Evolutionary conservation across 768 basidiomycete genomes (phyloP).

Genomic region (Boletus eberwhitei): DNA sequence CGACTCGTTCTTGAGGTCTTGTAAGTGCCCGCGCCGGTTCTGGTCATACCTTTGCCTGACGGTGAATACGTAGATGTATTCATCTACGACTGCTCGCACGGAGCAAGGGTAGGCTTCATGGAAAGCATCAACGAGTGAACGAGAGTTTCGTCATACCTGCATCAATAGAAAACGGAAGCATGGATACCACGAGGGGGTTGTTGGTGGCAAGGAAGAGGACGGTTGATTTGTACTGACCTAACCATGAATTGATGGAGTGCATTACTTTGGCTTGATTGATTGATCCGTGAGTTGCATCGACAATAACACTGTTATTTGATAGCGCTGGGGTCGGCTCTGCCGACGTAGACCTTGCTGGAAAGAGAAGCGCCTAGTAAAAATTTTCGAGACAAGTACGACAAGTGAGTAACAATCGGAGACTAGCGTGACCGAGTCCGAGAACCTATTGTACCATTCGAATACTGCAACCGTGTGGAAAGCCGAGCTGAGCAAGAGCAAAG

Average conservation of each 20-base stretch:
- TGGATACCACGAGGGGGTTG: neutral
- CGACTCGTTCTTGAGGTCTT: conserved; percentile 65
- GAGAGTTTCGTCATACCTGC: neutral
- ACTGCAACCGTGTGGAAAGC: neutral
- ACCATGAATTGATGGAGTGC: too few relatives aligned
- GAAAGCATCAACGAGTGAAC: conserved; percentile 42
- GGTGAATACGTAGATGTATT: conserved; percentile 46
- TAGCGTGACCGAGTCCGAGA: too few relatives aligned
- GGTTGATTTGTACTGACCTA: neutral
- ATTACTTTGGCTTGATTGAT: too few relatives aligned
- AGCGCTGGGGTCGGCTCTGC: too few relatives aligned
- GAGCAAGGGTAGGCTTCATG: conserved; percentile 54
- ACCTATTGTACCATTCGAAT: too few relatives aligned
- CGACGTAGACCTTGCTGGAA: too few relatives aligned
- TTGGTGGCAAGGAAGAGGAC: neutral
- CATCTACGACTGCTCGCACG: conserved; percentile 56
- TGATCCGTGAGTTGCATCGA: too few relatives aligned
- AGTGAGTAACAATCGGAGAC: too few relatives aligned
- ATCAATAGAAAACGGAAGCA: neutral
- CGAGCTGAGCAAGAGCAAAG: neutral
- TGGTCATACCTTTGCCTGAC: neutral
- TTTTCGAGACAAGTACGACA: too few relatives aligned
- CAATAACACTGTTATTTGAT: too few relatives aligned
- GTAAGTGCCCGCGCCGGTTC: conserved; percentile 33
- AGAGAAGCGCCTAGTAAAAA: too few relatives aligned